phyloP scores from a whole-genome alignment of 495 filamentous ascomycete species.

The Xanthoparmelia taractica region DNA sequence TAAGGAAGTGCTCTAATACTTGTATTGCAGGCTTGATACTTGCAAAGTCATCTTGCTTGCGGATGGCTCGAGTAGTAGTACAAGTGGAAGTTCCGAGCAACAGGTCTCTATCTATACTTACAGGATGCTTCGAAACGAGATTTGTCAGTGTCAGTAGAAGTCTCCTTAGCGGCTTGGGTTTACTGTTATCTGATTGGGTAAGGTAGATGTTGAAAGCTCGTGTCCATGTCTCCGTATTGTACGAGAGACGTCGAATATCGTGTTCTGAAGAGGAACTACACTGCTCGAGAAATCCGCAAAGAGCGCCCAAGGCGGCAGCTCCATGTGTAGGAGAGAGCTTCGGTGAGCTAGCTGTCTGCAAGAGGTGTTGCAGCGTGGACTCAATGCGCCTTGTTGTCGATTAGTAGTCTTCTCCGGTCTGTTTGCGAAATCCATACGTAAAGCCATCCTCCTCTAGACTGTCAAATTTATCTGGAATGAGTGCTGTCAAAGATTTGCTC shows the following conservation, averaged over 20 bases:
- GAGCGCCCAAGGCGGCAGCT: constrained; percentile 39
- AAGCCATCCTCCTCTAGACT: constrained; percentile 11
- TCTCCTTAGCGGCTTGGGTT: constrained; percentile 67
- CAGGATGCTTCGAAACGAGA: constrained; percentile 45
- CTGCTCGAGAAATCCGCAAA: constrained; percentile 41
- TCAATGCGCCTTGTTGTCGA: background rate
- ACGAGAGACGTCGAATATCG: constrained; percentile 35
- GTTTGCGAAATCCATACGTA: background rate
- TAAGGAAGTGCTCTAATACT: constrained; percentile 51
- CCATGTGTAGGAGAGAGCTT: constrained; percentile 37
- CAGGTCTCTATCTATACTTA: constrained; percentile 31
- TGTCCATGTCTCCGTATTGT: constrained; percentile 46
- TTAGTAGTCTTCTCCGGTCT: background rate
- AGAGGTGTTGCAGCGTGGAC: constrained; percentile 6
- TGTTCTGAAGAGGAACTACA: constrained; percentile 34
- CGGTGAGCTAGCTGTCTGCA: constrained; percentile 25
- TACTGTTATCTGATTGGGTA: constrained; percentile 63
- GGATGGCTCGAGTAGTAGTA: constrained; percentile 36
- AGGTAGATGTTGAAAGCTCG: constrained; percentile 63
- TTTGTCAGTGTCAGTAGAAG: constrained; percentile 53
- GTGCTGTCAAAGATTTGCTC: constrained; percentile 11
- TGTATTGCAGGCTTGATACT: constrained; percentile 57
- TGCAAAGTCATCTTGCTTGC: constrained; percentile 42
- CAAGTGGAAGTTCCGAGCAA: constrained; percentile 38
- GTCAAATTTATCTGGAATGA: constrained; percentile 1